phyloP scores from a whole-genome alignment of 192 early-diverging fungal species.

The Dissophora ornata region DNA sequence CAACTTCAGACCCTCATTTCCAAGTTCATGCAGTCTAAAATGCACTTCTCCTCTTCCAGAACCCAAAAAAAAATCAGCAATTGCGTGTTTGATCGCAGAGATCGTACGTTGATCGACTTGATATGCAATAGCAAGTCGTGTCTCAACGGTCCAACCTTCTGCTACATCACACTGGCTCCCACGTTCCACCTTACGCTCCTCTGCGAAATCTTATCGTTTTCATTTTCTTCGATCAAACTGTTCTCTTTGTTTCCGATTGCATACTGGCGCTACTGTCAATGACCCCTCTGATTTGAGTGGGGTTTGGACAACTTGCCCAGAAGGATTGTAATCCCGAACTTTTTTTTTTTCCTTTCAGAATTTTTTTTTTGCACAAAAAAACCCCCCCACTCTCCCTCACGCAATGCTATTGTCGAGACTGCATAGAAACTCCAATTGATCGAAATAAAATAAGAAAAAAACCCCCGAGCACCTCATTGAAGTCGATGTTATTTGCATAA shows the following conservation, averaged over 20 bases:
- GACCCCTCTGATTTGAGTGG: too few species aligned
- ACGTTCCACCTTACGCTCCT: too few species aligned
- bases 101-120: too few species aligned
- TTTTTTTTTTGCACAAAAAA: neutral
- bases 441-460: neutral
- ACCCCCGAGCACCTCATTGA: too few species aligned
- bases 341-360: neutral
- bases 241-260: neutral
- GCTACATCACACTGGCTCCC: too few species aligned
- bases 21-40: too few species aligned
- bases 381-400: neutral
- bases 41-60: too few species aligned
- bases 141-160: too few species aligned
- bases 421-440: neutral
- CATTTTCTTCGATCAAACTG: neutral
- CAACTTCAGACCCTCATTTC: neutral
- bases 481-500: too few species aligned
- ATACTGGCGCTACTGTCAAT: neutral
- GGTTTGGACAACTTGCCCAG: neutral
- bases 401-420: neutral
- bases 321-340: slow-evolving; percentile 4
- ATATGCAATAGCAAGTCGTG: too few species aligned
- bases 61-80: too few species aligned
- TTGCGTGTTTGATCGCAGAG: too few species aligned
- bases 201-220: slow-evolving; percentile 3